These are phyloP conservation scores for Rhizopogon salebrosus DNA, from an alignment of 768 basidiomycete species.

Conservation along the genomic window DNA sequence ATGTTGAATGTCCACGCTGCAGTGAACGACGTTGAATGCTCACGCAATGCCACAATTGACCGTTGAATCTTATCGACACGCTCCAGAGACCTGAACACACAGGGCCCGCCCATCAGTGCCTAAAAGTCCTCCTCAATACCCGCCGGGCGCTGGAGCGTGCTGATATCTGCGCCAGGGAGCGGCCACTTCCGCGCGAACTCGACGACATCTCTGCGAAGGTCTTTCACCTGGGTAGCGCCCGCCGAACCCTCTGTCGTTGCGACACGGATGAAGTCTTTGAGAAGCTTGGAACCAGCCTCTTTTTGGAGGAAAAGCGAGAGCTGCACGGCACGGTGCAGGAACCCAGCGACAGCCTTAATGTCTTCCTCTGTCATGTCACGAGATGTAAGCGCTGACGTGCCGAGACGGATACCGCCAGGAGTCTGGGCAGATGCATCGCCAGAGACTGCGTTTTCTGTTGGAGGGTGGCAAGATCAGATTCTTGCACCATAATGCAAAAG, in stretches of 20 bases:
- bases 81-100: neutral
- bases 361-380: conserved; percentile 89
- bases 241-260: conserved; percentile 70
- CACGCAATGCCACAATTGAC: conserved; percentile 25
- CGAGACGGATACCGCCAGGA: conserved; percentile 95
- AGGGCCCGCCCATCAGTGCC: conserved; percentile 1
- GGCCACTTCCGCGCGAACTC: conserved; percentile 87
- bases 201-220: conserved; percentile 76
- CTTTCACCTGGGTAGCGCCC: conserved; percentile 64
- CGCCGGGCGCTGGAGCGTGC: conserved; percentile 47
- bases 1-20: conserved; percentile 31
- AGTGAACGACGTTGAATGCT: conserved; percentile 13
- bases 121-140: conserved; percentile 56
- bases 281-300: conserved; percentile 89
- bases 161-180: conserved; percentile 75
- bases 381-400: conserved; percentile 90
- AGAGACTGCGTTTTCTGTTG: conserved; percentile 88
- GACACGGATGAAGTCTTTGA: conserved; percentile 92
- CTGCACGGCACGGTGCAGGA: conserved; percentile 94
- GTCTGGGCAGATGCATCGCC: conserved; percentile 94
- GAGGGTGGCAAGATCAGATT: neutral
- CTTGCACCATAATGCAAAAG: neutral
- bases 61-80: conserved; percentile 49
- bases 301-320: conserved; percentile 86
- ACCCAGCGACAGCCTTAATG: conserved; percentile 79